These are phyloP conservation scores for Rubia peregrina DNA, from an alignment of 305 asterid species.

Conservation along the genomic window DNA sequence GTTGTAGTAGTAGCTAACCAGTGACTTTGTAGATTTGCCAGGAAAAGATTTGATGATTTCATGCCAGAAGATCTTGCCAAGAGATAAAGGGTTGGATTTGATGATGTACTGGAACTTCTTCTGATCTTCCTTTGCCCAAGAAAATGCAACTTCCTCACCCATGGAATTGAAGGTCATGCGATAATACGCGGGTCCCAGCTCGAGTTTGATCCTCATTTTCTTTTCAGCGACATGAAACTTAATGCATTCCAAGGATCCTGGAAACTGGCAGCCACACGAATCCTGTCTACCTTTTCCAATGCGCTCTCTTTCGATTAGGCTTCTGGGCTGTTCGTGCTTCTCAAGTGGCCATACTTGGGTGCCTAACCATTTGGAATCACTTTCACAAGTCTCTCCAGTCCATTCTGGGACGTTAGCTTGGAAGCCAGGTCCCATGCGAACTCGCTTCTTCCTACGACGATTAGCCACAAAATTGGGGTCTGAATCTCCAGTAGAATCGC, in stretches of 20 bases:
- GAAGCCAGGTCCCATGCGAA: slow-evolving; percentile 35
- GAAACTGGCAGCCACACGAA: slow-evolving; percentile 54
- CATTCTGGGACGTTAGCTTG: slow-evolving; percentile 61
- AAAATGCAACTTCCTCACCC: slow-evolving; percentile 52
- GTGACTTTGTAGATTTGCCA: slow-evolving; percentile 37
- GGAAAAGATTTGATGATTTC: slow-evolving; percentile 54
- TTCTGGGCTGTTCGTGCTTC: slow-evolving; percentile 26
- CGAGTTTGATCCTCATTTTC: slow-evolving; percentile 44
- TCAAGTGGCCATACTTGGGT: slow-evolving; percentile 57
- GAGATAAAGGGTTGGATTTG: slow-evolving; percentile 35
- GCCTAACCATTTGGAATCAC: slow-evolving; percentile 60
- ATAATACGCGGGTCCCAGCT: slow-evolving; percentile 52
- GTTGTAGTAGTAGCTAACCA: slow-evolving; percentile 80
- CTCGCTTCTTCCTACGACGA: slow-evolving; percentile 23
- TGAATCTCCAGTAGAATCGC: slow-evolving; percentile 31
- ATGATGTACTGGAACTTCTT: slow-evolving; percentile 35
- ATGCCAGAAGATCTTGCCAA: slow-evolving; percentile 46
- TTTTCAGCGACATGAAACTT: slow-evolving; percentile 52
- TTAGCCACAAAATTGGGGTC: slow-evolving; percentile 15
- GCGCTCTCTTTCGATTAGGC: slow-evolving; percentile 55
- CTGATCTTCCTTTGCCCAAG: slow-evolving; percentile 57
- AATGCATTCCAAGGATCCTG: slow-evolving; percentile 51
- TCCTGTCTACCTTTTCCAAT: slow-evolving; percentile 67
- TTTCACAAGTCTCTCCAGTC: slow-evolving; percentile 25
- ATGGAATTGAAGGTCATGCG: slow-evolving; percentile 39